Evolutionary conservation across 208 protist species (phyloP), one percentile per base, ranked within the genome.

Genomic region (Lotmaria passim): DNA sequence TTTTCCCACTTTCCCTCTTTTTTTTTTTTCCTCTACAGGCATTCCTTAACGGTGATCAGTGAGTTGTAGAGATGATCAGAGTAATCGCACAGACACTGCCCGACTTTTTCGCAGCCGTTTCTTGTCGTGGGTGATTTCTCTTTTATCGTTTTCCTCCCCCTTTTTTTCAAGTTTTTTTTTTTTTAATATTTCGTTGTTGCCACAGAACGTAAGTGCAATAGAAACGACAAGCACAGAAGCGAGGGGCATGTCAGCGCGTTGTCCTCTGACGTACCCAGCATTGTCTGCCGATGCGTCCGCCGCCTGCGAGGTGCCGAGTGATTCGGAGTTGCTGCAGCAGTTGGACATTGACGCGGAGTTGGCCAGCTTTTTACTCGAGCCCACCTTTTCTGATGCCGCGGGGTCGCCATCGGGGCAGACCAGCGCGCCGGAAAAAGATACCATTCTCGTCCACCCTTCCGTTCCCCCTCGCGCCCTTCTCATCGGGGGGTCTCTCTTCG

Each of bases 401-500:
- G n/a, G 11, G n/a, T 33, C 38, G 3, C 21, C 28, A 28, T 36
- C 61, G 48, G 31, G 15, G 12, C 8, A 5, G 21, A 44, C 10
- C 48, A 7, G 36, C 30, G n/a, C n/a, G n/a, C n/a, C n/a, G n/a
- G n/a, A n/a, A n/a, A n/a, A n/a, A n/a, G n/a, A n/a, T n/a, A n/a
- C n/a, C n/a, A n/a, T n/a, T n/a, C n/a, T n/a, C n/a, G 34, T 23
- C 14, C 23, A 43, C 47, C 0, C 47, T 2, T n/a, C n/a, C 17
- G 30, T 21, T 7, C 19, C 30, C 8, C 57, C 59, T 17, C 46
- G 47, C 30, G 53, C 72, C 17, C 80, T 86, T 34, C 72, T 88
- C 28, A 74, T 91, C 24, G 86, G 80, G 14, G 75, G 82, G 11
- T 83, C 80, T 0, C 72, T 88, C 33, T 91, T 88, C 59, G 46